Base-by-base conservation (phyloP, 495 filamentous ascomycete genomes). In the Elaphomyces granulatus region DNA sequence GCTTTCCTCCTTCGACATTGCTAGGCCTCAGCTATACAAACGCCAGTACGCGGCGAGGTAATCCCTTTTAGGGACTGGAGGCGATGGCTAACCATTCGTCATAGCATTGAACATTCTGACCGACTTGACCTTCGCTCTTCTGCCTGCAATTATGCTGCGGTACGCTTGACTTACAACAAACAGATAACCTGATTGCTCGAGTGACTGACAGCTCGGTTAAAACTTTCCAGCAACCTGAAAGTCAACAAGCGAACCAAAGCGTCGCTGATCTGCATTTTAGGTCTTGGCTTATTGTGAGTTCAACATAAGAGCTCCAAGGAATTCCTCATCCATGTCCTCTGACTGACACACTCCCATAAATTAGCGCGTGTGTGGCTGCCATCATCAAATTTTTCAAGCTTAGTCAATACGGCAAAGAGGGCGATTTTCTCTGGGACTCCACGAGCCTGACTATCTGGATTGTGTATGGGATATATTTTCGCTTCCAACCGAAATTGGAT, bases 351-450 rank as follows among this genome's bases (percentile, higher is more conserved):
- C 16, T 37, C 17, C 10, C 21, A 28, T 37, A 46, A 36, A 50
- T 23, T 36, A 69, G 63, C 45, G 66, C 67, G 33, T 58, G 58
- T 28, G 51, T 55, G n/a, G 60, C 68, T 3, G 59, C 60, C 7
- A 60, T 65, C 15, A 60, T 68, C 36, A 72, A 72, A 47, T 46
- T 65, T 4, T 49, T 49, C 12, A 61, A 53, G 36, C 47, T 68
- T 6, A 28, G 41, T 6, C 52, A 50, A 37, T 64, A 63, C 42
- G 62, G 60, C 8, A 51, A 50, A 15, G 55, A 48, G 12, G 56
- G 58, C 20, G 67, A 71, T 32, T 66, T 63, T 44, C 56, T 68
- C 10, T 70, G 61, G 60, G 62, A 64, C 34, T 62, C 56, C 17
- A 43, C 52, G 0, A 38, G 44, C 21, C 41, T 54, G 4, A 52